Percentiles rank a stretch among this genome's conserved stretches.
Evolutionary conservation across 1,284 basidiomycete species (phyloP).

Genomic region (Austropuccinia psidii): DNA sequence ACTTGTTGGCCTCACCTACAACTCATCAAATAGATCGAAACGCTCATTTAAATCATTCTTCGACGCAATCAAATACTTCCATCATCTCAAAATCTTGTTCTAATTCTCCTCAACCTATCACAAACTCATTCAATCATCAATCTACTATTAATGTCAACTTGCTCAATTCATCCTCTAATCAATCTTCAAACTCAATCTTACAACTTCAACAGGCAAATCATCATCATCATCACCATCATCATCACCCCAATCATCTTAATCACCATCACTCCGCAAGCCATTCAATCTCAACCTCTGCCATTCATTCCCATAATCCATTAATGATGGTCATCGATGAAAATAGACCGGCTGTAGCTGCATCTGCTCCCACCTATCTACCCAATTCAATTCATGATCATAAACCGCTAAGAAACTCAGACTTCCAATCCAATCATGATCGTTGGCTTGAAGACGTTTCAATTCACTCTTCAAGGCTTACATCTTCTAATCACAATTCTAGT

Average conservation of each 20-base stretch:
- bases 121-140: background rate
- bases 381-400: constrained; percentile 6
- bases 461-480: background rate
- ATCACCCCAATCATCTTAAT: constrained; percentile 5
- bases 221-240: background rate
- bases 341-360: background rate
- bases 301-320: background rate
- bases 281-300: background rate
- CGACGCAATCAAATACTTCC: background rate
- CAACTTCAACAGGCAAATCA: background rate
- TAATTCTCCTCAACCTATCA: background rate
- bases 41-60: background rate
- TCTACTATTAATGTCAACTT: background rate
- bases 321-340: too few species aligned
- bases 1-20: background rate
- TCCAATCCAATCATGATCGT: background rate
- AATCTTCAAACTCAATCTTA: background rate
- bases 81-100: background rate
- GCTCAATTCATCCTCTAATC: background rate
- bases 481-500: too few species aligned
- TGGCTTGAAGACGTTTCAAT: background rate
- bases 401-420: background rate
- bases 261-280: background rate
- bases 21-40: background rate
- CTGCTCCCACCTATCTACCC: constrained; percentile 1